phyloP scores from a whole-genome alignment of 2,329 filamentous ascomycete species.

The Fusarium papillatum region DNA sequence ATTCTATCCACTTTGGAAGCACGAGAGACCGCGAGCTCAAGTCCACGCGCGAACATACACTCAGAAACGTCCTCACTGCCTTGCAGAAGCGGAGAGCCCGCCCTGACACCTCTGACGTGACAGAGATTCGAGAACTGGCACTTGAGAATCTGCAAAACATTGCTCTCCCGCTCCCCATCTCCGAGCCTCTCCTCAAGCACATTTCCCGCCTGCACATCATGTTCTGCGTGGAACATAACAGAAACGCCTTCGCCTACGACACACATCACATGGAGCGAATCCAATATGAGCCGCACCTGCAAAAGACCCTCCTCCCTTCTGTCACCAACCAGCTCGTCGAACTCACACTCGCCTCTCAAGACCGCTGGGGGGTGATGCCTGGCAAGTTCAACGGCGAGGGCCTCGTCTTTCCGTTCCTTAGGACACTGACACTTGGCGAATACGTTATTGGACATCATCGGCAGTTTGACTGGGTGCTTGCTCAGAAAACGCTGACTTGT shows the following conservation, averaged over 20 bases:
- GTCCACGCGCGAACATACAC: not conserved
- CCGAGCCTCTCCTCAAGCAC: constrained; percentile 17
- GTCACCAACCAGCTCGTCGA: constrained; percentile 34
- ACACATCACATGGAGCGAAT: constrained; percentile 29
- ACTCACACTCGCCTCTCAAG: constrained; percentile 35
- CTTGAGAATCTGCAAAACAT: constrained; percentile 39
- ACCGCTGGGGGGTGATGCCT: constrained; percentile 37
- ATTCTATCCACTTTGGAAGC: too few species aligned
- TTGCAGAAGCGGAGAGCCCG: not conserved
- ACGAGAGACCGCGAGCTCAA: not conserved
- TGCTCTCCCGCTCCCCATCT: constrained; percentile 9
- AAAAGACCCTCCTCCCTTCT: constrained; percentile 27
- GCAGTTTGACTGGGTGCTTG: constrained; percentile 44
- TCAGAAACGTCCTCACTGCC: not conserved
- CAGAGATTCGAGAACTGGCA: constrained; percentile 3
- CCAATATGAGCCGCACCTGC: constrained; percentile 38
- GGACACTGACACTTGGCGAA: constrained; percentile 30
- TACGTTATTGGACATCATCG: constrained; percentile 37
- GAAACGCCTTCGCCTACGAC: constrained; percentile 26
- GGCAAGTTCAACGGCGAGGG: constrained; percentile 38
- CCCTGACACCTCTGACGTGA: not conserved
- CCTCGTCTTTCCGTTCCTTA: constrained; percentile 38
- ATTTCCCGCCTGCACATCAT: constrained; percentile 32
- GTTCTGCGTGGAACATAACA: constrained; percentile 26
- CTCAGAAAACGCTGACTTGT: constrained; percentile 22